phyloP scores from a whole-genome alignment of 208 protist genomes.

The Trypanosoma platydactyli region DNA sequence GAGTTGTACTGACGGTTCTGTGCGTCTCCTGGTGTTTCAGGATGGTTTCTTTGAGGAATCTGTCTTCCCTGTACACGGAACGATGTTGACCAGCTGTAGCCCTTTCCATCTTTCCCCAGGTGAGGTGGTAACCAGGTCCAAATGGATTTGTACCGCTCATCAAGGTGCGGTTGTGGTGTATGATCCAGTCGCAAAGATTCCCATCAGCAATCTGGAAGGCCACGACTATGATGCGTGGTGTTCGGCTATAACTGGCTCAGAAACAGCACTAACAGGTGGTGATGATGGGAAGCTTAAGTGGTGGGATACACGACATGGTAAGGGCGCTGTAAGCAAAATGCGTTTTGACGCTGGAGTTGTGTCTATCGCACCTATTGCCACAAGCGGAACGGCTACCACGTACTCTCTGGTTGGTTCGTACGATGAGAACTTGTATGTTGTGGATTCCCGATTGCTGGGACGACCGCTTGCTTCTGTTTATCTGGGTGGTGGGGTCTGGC shows the following conservation, averaged over 20 bases:
- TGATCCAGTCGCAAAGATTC: slow-evolving; percentile 25
- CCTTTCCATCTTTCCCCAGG: slow-evolving; percentile 30
- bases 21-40: slow-evolving; percentile 41
- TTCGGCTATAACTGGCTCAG: slow-evolving; percentile 34
- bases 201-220: slow-evolving; percentile 40
- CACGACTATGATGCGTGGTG: slow-evolving; percentile 90
- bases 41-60: slow-evolving; percentile 11
- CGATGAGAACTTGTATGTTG: slow-evolving; percentile 71
- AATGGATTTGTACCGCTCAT: slow-evolving; percentile 68
- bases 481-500: slow-evolving; percentile 85
- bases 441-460: slow-evolving; percentile 56
- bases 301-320: slow-evolving; percentile 46
- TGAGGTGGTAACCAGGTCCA: background rate
- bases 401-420: slow-evolving; percentile 79
- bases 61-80: slow-evolving; percentile 42
- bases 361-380: slow-evolving; percentile 60
- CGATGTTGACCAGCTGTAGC: slow-evolving; percentile 82
- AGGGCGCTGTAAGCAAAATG: slow-evolving; percentile 30
- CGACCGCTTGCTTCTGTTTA: slow-evolving; percentile 41
- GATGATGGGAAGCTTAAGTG: slow-evolving; percentile 76
- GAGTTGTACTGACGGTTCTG: slow-evolving; percentile 72
- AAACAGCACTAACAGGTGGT: slow-evolving; percentile 61
- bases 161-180: slow-evolving; percentile 57
- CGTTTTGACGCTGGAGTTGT: slow-evolving; percentile 79
- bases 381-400: slow-evolving; percentile 30